Percentiles rank a stretch among this genome's conserved stretches.
These are phyloP conservation scores for Phialophora verrucosa DNA, from an alignment of 2,329 filamentous ascomycete genomes.

Conservation along the genomic window DNA sequence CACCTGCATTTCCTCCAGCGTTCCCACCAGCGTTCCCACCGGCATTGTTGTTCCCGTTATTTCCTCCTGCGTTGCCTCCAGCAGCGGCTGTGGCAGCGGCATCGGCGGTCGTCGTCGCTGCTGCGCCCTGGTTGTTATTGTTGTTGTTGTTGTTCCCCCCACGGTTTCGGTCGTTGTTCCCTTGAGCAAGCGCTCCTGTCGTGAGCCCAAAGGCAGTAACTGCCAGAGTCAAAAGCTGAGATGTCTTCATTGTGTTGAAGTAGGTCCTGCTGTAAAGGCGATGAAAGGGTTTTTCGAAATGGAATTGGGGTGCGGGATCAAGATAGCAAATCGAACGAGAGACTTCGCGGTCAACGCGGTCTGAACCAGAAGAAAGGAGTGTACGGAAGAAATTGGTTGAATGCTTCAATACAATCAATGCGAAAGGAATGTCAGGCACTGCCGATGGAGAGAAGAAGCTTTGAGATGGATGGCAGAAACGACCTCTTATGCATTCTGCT, in stretches of 20 bases:
- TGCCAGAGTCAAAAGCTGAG: constrained; percentile 31
- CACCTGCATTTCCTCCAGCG: constrained; percentile 21
- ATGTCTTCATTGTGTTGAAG: constrained; percentile 33
- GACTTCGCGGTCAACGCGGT: constrained; percentile 38
- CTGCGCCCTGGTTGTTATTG: constrained; percentile 27
- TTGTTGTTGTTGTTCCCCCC: constrained; percentile 26
- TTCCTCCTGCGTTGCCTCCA: constrained; percentile 11
- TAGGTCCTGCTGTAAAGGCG: constrained; percentile 1
- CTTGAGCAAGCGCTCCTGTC: constrained; percentile 28
- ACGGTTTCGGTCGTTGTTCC: constrained; percentile 33
- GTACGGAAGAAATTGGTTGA: constrained; percentile 26
- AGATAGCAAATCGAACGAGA: constrained; percentile 32
- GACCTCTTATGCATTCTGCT: constrained; percentile 35
- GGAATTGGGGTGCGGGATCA: constrained; percentile 24
- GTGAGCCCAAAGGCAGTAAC: constrained; percentile 30
- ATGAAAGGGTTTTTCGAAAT: constrained; percentile 11
- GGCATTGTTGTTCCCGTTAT: background rate
- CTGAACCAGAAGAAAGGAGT: constrained; percentile 31
- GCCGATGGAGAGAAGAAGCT: constrained; percentile 34
- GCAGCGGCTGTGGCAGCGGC: constrained; percentile 14
- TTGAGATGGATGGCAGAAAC: constrained; percentile 16
- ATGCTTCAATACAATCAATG: constrained; percentile 28
- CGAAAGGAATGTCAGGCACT: constrained; percentile 40
- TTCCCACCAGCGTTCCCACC: constrained; percentile 24
- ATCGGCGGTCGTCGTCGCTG: constrained; percentile 27